A percentile compares a stretch with the other conserved stretches of the same genome.
These are phyloP conservation scores for Debaryomyces prosopidis DNA, from an alignment of 805 yeast species.

Conservation along the genomic window DNA sequence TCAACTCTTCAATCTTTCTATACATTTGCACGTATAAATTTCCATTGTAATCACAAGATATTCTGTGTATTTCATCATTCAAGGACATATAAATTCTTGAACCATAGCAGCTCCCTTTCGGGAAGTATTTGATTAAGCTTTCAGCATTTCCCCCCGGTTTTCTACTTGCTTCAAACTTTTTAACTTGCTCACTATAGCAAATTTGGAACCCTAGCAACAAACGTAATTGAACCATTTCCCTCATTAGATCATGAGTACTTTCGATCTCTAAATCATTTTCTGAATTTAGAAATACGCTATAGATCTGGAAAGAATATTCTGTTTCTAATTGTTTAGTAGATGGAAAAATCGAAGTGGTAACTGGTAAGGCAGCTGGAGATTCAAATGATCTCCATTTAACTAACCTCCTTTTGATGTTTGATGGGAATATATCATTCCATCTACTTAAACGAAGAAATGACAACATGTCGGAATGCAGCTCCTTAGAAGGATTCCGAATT, in stretches of 20 bases:
- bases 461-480: constrained; percentile 53
- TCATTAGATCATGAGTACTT: constrained; percentile 59
- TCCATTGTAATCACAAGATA: constrained; percentile 71
- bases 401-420: constrained; percentile 58
- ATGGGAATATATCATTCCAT: constrained; percentile 91
- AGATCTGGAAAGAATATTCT: constrained; percentile 79
- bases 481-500: constrained; percentile 70
- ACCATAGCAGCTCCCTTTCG: constrained; percentile 45
- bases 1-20: constrained; percentile 15
- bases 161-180: constrained; percentile 61
- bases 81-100: constrained; percentile 72
- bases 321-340: constrained; percentile 62
- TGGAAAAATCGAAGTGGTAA: constrained; percentile 79
- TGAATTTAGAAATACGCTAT: constrained; percentile 69
- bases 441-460: constrained; percentile 69
- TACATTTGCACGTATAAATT: constrained; percentile 80
- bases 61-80: constrained; percentile 83
- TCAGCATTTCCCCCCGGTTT: constrained; percentile 57
- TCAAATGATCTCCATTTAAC: constrained; percentile 93
- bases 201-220: constrained; percentile 88
- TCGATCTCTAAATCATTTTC: constrained; percentile 54
- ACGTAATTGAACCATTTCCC: constrained; percentile 85
- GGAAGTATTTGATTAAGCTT: constrained; percentile 57
- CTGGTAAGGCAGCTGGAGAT: constrained; percentile 91
- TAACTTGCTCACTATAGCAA: constrained; percentile 70